Conservation (phyloP, 2,329 filamentous ascomycete genomes). For the Hypoxylon sp. region DNA sequence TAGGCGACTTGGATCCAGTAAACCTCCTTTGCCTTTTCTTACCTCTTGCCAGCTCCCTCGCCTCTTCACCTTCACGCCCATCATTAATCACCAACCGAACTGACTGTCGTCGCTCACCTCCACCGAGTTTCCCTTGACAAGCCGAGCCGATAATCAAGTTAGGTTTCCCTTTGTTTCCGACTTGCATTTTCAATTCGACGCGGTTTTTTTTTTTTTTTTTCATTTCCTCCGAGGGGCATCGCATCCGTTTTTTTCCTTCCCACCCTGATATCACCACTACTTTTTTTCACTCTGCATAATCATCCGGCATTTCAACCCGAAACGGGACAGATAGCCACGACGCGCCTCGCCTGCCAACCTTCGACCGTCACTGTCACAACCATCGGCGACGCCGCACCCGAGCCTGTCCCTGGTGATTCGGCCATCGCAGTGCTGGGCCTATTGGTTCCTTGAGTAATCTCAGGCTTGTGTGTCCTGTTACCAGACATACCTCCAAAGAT, state of each 20-base stretch:
- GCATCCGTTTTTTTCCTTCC: slow-evolving; percentile 25
- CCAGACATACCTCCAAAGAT: slow-evolving; percentile 53
- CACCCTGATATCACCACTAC: slow-evolving; percentile 23
- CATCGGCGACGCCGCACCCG: not conserved
- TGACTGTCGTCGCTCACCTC: slow-evolving; percentile 5
- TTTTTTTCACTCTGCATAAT: slow-evolving; percentile 34
- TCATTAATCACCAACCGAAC: slow-evolving; percentile 21
- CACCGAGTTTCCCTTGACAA: slow-evolving; percentile 13
- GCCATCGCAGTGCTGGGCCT: slow-evolving; percentile 5
- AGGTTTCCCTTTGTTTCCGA: slow-evolving; percentile 5
- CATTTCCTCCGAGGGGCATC: slow-evolving; percentile 3
- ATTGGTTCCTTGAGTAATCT: slow-evolving; percentile 7
- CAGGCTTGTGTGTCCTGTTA: slow-evolving; percentile 17
- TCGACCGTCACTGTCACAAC: slow-evolving; percentile 8
- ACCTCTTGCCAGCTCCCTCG: too few relatives aligned
- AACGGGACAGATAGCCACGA: slow-evolving; percentile 28
- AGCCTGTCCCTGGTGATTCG: not conserved
- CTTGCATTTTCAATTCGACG: slow-evolving; percentile 18
- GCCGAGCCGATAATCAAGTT: slow-evolving; percentile 4
- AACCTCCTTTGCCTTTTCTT: slow-evolving; percentile 43
- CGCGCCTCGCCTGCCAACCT: slow-evolving; percentile 23
- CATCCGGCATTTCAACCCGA: slow-evolving; percentile 38
- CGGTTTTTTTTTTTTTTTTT: too few relatives aligned
- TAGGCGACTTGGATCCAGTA: slow-evolving; percentile 31
- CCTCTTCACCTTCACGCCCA: slow-evolving; percentile 25